These are phyloP conservation scores for Leccinum solheimii DNA, from an alignment of 1,284 basidiomycete genomes.

Conservation along the genomic window DNA sequence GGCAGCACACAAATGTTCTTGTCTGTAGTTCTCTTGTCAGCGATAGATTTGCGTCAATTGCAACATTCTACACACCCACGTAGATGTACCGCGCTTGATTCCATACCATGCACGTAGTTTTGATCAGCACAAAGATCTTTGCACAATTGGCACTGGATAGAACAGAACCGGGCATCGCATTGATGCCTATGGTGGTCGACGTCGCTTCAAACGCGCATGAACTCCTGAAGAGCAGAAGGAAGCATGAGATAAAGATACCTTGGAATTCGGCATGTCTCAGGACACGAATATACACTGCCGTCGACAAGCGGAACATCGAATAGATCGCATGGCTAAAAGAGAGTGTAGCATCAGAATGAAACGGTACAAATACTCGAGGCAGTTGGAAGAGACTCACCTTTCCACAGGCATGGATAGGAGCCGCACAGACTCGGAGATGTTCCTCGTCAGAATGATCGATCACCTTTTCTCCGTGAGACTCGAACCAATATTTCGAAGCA, in stretches of 20 bases:
- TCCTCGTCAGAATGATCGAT: too few relatives aligned
- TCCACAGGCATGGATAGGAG: too few relatives aligned
- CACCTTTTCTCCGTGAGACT: too few relatives aligned
- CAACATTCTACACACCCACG: constrained; percentile 51
- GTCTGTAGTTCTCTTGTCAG: constrained; percentile 32
- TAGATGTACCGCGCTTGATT: constrained; percentile 45
- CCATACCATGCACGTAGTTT: constrained; percentile 55
- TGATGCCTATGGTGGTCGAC: constrained; percentile 48
- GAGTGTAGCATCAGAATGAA: too few relatives aligned
- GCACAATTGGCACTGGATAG: constrained; percentile 54
- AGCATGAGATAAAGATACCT: constrained; percentile 36
- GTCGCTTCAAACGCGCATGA: constrained; percentile 33
- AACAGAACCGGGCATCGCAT: constrained; percentile 54
- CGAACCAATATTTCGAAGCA: too few relatives aligned
- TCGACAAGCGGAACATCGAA: too few relatives aligned
- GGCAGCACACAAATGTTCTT: constrained; percentile 49
- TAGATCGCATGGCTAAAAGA: too few relatives aligned
- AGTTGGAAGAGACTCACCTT: too few relatives aligned
- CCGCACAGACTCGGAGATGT: too few relatives aligned
- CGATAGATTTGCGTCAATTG: neutral
- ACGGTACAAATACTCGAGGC: too few relatives aligned
- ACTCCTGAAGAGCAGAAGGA: neutral
- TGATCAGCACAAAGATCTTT: constrained; percentile 48
- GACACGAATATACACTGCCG: too few relatives aligned
- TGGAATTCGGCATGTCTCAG: constrained; percentile 40